Evolutionary conservation across 2,329 filamentous ascomycete genomes (phyloP).

Genomic region (Phyllachora maydis): DNA sequence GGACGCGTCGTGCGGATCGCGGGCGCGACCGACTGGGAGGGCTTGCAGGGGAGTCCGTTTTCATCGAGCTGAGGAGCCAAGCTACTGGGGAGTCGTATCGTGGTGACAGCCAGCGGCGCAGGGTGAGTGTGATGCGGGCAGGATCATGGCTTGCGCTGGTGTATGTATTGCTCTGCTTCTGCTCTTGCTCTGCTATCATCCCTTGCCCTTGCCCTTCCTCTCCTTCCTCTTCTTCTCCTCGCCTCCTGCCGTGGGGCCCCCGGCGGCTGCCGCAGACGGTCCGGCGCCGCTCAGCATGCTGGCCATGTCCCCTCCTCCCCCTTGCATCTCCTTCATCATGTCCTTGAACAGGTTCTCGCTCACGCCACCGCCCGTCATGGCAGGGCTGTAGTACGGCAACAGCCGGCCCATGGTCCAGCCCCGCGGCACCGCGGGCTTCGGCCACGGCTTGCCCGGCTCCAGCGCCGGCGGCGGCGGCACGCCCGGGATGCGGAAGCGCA

Average conservation of each 20-base stretch:
- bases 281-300: constrained; percentile 6
- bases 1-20: constrained; percentile 26
- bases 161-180: too few relatives aligned
- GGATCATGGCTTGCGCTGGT: too few relatives aligned
- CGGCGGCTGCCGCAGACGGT: constrained; percentile 7
- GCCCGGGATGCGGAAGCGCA: constrained; percentile 54
- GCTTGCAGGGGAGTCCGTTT: constrained; percentile 27
- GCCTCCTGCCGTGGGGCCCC: constrained; percentile 7
- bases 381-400: constrained; percentile 71
- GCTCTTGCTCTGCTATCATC: constrained; percentile 5
- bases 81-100: too few relatives aligned
- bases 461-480: constrained; percentile 34
- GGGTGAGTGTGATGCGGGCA: too few relatives aligned
- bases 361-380: constrained; percentile 80
- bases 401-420: constrained; percentile 83
- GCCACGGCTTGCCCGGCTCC: constrained; percentile 44
- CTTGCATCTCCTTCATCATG: constrained; percentile 85
- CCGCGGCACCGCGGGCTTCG: constrained; percentile 53
- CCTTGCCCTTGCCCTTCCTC: constrained; percentile 25
- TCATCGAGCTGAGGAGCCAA: too few relatives aligned
- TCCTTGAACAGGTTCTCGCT: constrained; percentile 90
- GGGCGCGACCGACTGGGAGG: constrained; percentile 33
- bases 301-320: constrained; percentile 18
- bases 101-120: too few relatives aligned
- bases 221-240: constrained; percentile 23